Evolutionary conservation across 2,329 filamentous ascomycete genomes (phyloP), one percentile per base, ranked within the genome.

Genomic region (Dactylellina drechsleri): DNA sequence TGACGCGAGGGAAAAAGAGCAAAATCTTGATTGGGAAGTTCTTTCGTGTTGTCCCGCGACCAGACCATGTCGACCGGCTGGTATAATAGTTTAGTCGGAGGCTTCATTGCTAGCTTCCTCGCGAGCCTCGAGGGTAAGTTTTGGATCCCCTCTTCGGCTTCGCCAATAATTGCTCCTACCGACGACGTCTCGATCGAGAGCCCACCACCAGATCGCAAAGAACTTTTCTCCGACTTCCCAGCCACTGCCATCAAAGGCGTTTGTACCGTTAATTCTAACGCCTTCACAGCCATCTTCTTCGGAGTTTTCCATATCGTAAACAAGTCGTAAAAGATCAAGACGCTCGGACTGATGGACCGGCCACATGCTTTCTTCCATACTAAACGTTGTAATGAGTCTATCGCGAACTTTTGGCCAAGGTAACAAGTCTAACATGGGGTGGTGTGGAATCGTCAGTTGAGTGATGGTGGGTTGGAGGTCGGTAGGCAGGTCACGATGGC

Each of bases 251-350:
- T 71, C 59, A 40, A 64, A 71, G 41, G 66, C 66, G 16, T 71
- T 53, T 7, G 31, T 52, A 3, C 66, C 66, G 16, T 71, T 71
- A 10, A 71, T 56, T 59, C 66, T 60, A 12, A 71, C 66, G 18
- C 66, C 66, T 41, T 71, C 66, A 16, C 52, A 41, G 4, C 66
- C 66, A 28, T 71, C 66, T 53, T 64, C 66, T 54, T 71, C 66
- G n/a, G 66, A 62, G 36, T 71, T 71, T 18, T 71, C 66, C 66
- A 71, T 71, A 26, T 71, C 66, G 59, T 47, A 64, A 47, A 71
- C 45, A 41, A 71, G 45, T 7, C 66, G 59, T 43, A 62, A 65
- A 43, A 71, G 52, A 43, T 56, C 54, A 13, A 71, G 66, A 47
- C 61, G 54, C 59, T 71, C 66, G 47, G 66, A 71, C 52, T 71